Percentiles rank a stretch among this genome's conserved stretches.
Conservation (phyloP, 2,329 filamentous ascomycete species). For the Sporothrix variecibatus region DNA sequence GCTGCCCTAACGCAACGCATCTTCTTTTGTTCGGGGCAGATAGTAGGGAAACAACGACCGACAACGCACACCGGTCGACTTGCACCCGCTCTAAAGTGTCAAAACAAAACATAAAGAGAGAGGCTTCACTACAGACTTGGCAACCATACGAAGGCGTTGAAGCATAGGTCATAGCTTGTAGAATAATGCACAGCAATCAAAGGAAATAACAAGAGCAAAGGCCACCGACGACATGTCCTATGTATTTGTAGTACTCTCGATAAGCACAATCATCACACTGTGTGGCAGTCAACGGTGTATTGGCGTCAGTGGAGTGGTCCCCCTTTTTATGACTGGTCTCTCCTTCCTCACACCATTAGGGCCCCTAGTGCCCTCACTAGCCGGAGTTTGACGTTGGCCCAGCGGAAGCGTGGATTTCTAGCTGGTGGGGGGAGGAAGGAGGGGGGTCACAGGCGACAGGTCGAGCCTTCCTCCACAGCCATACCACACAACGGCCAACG, state of each 20-base stretch:
- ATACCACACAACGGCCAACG: not conserved
- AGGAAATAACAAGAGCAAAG: not conserved
- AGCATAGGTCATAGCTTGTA: not conserved
- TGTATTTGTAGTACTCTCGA: too few species aligned
- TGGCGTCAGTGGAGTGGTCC: not conserved
- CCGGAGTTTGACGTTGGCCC: constrained; percentile 22
- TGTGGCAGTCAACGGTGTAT: not conserved
- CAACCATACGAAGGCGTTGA: not conserved
- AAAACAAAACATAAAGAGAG: not conserved
- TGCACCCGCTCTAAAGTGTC: not conserved
- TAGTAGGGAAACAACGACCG: not conserved
- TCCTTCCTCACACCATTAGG: not conserved
- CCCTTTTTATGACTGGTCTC: not conserved
- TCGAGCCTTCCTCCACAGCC: not conserved
- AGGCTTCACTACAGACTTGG: not conserved
- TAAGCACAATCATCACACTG: constrained; percentile 12
- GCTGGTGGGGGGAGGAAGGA: constrained; percentile 4
- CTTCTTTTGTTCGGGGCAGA: not conserved
- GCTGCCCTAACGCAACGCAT: constrained; percentile 6
- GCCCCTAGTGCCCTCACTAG: constrained; percentile 21
- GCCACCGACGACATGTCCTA: not conserved
- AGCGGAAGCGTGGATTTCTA: constrained; percentile 20
- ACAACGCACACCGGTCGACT: not conserved
- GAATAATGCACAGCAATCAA: too few species aligned
- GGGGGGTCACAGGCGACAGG: constrained; percentile 3